phyloP scores from a whole-genome alignment of 306 rosid species.

The Vigna trinervia region DNA sequence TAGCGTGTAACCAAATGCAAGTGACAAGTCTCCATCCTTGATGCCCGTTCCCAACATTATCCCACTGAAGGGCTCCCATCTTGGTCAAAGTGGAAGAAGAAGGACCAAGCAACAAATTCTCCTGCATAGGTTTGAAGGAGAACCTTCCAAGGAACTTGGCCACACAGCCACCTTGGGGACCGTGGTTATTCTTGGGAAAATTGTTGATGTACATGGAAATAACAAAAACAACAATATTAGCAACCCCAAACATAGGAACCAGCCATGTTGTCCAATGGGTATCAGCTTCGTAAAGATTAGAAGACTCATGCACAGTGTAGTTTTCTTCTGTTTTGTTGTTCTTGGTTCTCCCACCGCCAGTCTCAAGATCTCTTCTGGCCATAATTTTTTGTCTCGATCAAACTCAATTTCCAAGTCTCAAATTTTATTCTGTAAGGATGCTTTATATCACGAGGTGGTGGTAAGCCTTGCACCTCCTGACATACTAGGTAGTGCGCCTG shows the following conservation, averaged over 20 bases:
- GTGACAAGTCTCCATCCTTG: constrained; percentile 88
- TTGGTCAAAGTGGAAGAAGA: constrained; percentile 84
- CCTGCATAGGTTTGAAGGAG: constrained; percentile 78
- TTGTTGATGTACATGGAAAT: constrained; percentile 71
- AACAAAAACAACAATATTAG: constrained; percentile 68
- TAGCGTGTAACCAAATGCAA: constrained; percentile 92
- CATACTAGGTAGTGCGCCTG: too few species aligned
- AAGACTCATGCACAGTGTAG: too few species aligned
- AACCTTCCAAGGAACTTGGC: constrained; percentile 71
- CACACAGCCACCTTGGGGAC: constrained; percentile 56
- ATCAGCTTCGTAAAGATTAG: too few species aligned
- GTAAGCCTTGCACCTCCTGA: too few species aligned
- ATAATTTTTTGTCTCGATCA: too few species aligned
- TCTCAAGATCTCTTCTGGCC: too few species aligned
- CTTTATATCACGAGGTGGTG: too few species aligned
- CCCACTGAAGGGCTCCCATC: constrained; percentile 81
- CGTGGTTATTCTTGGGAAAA: constrained; percentile 60
- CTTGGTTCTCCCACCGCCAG: too few species aligned
- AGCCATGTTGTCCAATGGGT: constrained; percentile 92
- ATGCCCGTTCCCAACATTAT: constrained; percentile 60
- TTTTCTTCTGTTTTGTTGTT: too few species aligned
- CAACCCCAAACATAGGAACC: constrained; percentile 69
- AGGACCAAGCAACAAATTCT: constrained; percentile 90
- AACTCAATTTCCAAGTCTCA: too few species aligned
- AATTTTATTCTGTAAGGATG: too few species aligned